Conservation (phyloP, 345 rosid genomes). For the Citrus inodora region DNA sequence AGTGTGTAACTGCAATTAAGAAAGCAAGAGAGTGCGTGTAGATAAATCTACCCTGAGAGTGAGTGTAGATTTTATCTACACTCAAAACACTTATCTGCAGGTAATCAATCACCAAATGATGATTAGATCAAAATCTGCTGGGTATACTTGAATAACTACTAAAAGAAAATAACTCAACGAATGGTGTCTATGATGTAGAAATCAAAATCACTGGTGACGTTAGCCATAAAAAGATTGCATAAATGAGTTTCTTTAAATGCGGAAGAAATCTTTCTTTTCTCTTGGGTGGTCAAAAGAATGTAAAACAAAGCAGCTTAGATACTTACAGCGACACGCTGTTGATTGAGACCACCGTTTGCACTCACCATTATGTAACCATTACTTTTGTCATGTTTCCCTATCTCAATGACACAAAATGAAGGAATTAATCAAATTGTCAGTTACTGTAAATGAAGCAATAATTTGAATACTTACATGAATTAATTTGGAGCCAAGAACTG, state of each 20-base stretch:
- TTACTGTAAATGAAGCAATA: background rate
- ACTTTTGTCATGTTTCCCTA: conserved; percentile 39
- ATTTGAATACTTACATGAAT: background rate
- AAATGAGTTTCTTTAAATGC: background rate
- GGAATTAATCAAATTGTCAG: conserved; percentile 1
- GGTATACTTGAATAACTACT: background rate
- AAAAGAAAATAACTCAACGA: background rate
- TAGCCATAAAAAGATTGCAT: background rate
- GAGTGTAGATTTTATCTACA: background rate
- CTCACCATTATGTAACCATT: conserved; percentile 80
- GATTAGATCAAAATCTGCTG: background rate
- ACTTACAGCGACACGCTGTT: conserved; percentile 95
- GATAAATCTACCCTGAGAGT: too few relatives aligned
- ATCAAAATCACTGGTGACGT: background rate
- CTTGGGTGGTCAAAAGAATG: background rate
- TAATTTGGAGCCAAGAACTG: background rate
- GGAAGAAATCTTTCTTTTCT: background rate
- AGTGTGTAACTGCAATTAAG: background rate
- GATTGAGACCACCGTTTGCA: conserved; percentile 95
- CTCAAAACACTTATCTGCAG: background rate
- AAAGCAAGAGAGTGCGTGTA: background rate
- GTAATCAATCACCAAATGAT: background rate
- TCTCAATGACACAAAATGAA: conserved; percentile 14
- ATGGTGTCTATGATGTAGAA: background rate
- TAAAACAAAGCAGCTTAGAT: conserved; percentile 1